Evolutionary conservation across 2,329 filamentous ascomycete species (phyloP), one percentile per base, ranked within the genome.

Genomic region (Xylaria sp.): DNA sequence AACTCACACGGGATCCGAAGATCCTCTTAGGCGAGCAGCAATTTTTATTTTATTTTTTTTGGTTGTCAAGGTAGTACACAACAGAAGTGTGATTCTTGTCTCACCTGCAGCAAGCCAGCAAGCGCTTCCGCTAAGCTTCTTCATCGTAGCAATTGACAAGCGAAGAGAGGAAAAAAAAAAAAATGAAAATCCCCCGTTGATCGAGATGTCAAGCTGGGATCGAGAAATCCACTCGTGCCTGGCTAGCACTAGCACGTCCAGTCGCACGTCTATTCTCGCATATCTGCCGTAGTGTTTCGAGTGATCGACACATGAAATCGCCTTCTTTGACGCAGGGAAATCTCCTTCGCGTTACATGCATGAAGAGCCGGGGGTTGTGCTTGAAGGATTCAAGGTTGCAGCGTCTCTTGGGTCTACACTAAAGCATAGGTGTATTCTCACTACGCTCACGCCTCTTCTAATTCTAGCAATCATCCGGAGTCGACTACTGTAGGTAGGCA

Each of bases 341-440:
- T 46, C 69, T 65, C 67, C 64, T 65, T 71, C 54, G 66, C 61
- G 66, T 67, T 67, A 69, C 65, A 57, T 71, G 67, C 69, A 71
- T 71, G 63, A 58, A n/a, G 41, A 50, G 34, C 25, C 5, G 28
- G 28, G 34, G 56, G 48, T 4, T 51, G 41, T 34, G 37, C 28
- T 56, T 39, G 44, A 63, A 64, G 60, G 60, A 67, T 65, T n/a
- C 44, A 65, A 41, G 39, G 50, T 57, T 57, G 56, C 10, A 37
- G 34, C 10, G 34, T 37, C 34, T 37, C 4, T 37, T 9, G 7
- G 7, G 34, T 37, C 34, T 37, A n/a, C n/a, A n/a, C n/a, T n/a
- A 3, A 28, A 28, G 28, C 5, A 3, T 28, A 9, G 34, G 56
- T 58, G 6, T 61, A 58, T 63, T 20, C 18, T 37, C 18, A 41